Conservation (phyloP, 2,329 filamentous ascomycete genomes). For the Hymenoscyphus infarciens region DNA sequence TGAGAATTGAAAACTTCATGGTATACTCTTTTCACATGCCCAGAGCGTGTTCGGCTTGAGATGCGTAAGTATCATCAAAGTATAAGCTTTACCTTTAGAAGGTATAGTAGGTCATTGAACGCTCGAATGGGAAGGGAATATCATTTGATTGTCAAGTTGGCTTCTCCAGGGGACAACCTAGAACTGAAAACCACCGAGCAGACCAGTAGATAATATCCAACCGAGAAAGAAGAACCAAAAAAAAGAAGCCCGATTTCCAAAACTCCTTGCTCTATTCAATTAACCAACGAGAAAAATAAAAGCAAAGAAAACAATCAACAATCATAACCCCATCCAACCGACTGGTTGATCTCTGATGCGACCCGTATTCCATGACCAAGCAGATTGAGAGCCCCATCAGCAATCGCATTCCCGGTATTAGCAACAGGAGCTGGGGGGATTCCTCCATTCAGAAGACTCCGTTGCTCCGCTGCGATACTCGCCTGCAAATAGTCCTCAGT, state of each 20-base stretch:
- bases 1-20: background rate
- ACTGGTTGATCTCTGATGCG: constrained; percentile 22
- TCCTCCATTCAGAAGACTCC: background rate
- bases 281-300: background rate
- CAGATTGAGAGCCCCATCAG: constrained; percentile 42
- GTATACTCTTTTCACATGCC: background rate
- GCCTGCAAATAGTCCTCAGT: constrained; percentile 1
- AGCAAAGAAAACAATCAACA: constrained; percentile 8
- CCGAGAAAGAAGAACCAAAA: background rate
- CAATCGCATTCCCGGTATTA: constrained; percentile 38
- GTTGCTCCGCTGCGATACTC: background rate
- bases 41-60: background rate
- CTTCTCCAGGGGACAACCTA: background rate
- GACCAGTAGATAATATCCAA: background rate
- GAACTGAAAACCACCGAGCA: too few relatives aligned
- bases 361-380: constrained; percentile 43
- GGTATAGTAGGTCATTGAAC: background rate
- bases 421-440: constrained; percentile 1
- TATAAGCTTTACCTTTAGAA: background rate
- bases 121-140: background rate
- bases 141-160: background rate
- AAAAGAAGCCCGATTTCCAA: background rate
- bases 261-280: background rate
- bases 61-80: background rate
- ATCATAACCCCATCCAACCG: constrained; percentile 31